phyloP scores from a whole-genome alignment of 768 basidiomycete genomes.

The Naematelia aurantialba region DNA sequence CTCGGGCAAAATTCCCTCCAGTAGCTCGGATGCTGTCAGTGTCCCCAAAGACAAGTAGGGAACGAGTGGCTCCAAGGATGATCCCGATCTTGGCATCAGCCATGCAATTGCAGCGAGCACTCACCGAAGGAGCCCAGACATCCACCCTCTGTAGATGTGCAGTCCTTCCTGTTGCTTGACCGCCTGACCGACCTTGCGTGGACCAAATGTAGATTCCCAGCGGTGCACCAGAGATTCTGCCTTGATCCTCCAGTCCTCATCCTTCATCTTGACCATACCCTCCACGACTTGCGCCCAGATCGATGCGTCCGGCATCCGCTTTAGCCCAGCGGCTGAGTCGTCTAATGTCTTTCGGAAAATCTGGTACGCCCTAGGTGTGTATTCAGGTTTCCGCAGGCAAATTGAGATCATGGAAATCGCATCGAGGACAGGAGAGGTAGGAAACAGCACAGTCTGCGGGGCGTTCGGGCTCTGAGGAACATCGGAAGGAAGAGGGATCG shows the following conservation, averaged over 20 bases:
- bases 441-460: slow-evolving; percentile 34
- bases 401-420: slow-evolving; percentile 44
- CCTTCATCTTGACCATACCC: slow-evolving; percentile 51
- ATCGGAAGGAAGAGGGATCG: slow-evolving; percentile 30
- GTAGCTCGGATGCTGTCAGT: slow-evolving; percentile 22
- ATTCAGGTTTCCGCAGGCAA: slow-evolving; percentile 43
- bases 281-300: slow-evolving; percentile 44
- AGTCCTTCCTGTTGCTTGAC: slow-evolving; percentile 28
- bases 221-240: slow-evolving; percentile 56
- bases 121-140: slow-evolving; percentile 39
- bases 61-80: slow-evolving; percentile 23
- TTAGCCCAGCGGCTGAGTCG: slow-evolving; percentile 20
- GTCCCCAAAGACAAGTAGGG: slow-evolving; percentile 26
- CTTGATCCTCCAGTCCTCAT: slow-evolving; percentile 53
- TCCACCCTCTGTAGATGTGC: slow-evolving; percentile 46
- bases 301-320: slow-evolving; percentile 31
- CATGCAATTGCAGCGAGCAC: slow-evolving; percentile 2
- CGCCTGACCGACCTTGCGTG: slow-evolving; percentile 8
- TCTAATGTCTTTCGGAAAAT: slow-evolving; percentile 43
- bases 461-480: slow-evolving; percentile 10
- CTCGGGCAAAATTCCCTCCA: slow-evolving; percentile 22
- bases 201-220: slow-evolving; percentile 28
- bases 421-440: slow-evolving; percentile 42
- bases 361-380: slow-evolving; percentile 41
- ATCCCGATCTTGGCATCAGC: slow-evolving; percentile 22